These are phyloP conservation scores for Neophaeococcomyces aloes DNA, from an alignment of 2,329 filamentous ascomycete species.

Conservation along the genomic window DNA sequence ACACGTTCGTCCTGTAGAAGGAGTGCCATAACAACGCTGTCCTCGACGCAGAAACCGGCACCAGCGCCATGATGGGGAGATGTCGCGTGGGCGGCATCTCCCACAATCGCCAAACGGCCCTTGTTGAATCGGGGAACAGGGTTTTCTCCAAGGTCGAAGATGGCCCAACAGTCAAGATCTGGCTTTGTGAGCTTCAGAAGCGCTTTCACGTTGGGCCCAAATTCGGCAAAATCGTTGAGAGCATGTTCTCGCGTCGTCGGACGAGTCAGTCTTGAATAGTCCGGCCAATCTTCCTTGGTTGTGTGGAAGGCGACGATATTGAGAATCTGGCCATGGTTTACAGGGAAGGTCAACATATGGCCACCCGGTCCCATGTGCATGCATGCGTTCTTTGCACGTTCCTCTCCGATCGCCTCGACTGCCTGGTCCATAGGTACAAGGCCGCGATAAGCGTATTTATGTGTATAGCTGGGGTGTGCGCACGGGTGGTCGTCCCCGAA, in stretches of 20 bases:
- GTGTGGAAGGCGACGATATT: slow-evolving; percentile 45
- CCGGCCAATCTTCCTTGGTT: slow-evolving; percentile 33
- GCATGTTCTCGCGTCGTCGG: slow-evolving; percentile 21
- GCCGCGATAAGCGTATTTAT: slow-evolving; percentile 52
- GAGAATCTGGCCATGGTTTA: slow-evolving; percentile 46
- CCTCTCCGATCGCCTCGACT: slow-evolving; percentile 37
- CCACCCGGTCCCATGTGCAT: slow-evolving; percentile 47
- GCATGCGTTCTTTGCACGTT: slow-evolving; percentile 37
- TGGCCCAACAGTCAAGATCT: slow-evolving; percentile 29
- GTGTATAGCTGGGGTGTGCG: slow-evolving; percentile 38
- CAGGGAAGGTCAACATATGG: slow-evolving; percentile 53
- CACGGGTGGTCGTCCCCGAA: slow-evolving; percentile 39
- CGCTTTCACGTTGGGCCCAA: slow-evolving; percentile 16
- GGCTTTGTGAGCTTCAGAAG: slow-evolving; percentile 24
- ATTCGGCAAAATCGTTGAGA: slow-evolving; percentile 17
- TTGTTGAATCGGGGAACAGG: slow-evolving; percentile 30
- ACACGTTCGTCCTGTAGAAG: slow-evolving; percentile 23
- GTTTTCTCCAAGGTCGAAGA: slow-evolving; percentile 31
- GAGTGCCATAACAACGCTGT: slow-evolving; percentile 24
- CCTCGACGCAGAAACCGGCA: slow-evolving; percentile 28
- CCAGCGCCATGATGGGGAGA: slow-evolving; percentile 34
- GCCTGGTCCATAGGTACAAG: slow-evolving; percentile 51
- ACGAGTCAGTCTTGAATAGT: slow-evolving; percentile 31
- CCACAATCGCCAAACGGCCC: slow-evolving; percentile 27
- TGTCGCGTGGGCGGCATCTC: slow-evolving; percentile 35